These are phyloP conservation scores for Angomonas ambiguus DNA, from an alignment of 208 protist genomes.

Conservation along the genomic window DNA sequence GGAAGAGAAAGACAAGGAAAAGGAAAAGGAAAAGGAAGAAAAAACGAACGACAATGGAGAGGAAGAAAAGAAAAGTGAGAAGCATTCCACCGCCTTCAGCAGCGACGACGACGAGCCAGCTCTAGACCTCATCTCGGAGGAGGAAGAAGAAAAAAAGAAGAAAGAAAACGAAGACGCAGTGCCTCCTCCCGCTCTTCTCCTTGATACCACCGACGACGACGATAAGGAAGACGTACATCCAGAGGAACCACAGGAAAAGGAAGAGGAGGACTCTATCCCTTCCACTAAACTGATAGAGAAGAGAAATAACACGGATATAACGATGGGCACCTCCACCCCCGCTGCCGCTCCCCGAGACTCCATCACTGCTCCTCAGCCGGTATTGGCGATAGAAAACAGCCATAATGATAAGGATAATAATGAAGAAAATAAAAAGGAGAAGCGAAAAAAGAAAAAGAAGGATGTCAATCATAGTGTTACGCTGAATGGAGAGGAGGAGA, in stretches of 20 bases:
- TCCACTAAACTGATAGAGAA: too few species aligned
- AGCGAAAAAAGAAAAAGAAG: neutral
- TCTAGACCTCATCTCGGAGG: neutral
- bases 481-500: neutral
- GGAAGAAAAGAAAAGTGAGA: neutral
- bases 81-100: neutral
- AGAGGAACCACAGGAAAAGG: too few species aligned
- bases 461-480: neutral
- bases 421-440: slow-evolving; percentile 3
- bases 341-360: too few species aligned
- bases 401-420: slow-evolving; percentile 1
- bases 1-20: neutral
- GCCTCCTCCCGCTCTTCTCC: too few species aligned
- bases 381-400: neutral
- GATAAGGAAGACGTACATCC: too few species aligned
- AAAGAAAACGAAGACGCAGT: too few species aligned
- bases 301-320: too few species aligned
- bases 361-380: too few species aligned
- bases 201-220: too few species aligned
- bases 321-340: too few species aligned
- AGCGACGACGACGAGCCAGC: neutral
- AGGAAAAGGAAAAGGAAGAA: neutral
- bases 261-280: too few species aligned
- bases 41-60: neutral
- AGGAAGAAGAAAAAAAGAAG: too few species aligned